Base-by-base conservation (phyloP, 345 rosid genomes). In the Bretschneidera sinensis region DNA sequence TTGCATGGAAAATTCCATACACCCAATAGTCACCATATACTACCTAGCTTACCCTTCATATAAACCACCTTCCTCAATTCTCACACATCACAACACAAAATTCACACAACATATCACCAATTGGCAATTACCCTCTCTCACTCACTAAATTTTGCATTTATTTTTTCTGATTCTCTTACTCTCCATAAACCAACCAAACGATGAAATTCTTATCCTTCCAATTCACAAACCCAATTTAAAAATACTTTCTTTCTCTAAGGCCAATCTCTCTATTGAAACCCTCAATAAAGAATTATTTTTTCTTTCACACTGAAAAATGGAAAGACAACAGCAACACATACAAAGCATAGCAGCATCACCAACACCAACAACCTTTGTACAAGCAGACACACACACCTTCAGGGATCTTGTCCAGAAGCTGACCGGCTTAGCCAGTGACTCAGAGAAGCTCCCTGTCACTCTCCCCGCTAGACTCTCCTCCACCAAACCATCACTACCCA, bases 341-440 rank as follows among this genome's bases (percentile, higher is more conserved):
- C 57, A 54, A 67, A 5, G 47, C 21, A 31, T 51, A 19, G 15
- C 55, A 10, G 21, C 76, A 1, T 57, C 78, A 0, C 67, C 68
- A 9, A 17, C 73, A 0, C 66, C 74, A 2, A 72, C 85, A 18
- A 75, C 85, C 23, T 81, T 75, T 48, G 78, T 81, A 21, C 82
- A 77, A 43, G 82, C 85, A 7, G 85, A 81, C 51, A 50, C 78
- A 2, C 54, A 49, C 67, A 59, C 66, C n/a, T 81, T 81, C 69
- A 57, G 76, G 45, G 85, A 77, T 31, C 68, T 81, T 2, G 85
- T 81, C 65, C 85, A 81, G 24, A 77, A 62, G 52, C 72, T 77
- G 5, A 81, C 85, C 3, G 85, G 85, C 20, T 70, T 70, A 39
- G 18, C 76, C 52, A 20, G 62, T 51, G 69, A 51, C 64, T 15